Evolutionary conservation across 148 eudicot genomes (phyloP), one percentile per base, ranked within the genome.

Genomic region (Limonium bicolor): DNA sequence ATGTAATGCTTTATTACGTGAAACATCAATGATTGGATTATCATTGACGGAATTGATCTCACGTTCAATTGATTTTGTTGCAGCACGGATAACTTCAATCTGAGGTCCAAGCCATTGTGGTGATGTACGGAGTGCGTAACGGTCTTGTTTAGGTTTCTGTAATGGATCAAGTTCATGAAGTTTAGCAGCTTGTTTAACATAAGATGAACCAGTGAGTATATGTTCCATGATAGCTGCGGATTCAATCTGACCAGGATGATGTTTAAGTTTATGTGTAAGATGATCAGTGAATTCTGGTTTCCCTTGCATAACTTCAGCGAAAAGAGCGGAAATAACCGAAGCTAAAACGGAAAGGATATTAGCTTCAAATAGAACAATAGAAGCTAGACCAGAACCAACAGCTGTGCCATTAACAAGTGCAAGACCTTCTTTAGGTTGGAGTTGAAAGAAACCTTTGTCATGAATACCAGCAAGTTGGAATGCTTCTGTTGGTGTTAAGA

Each of bases 31-130:
- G 50, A 67, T 21, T 0, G 72, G 67, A 25, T 67, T 67, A 50
- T 66, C 71, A 22, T 67, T 67, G 16, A 67, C 72, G 2, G 72
- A 67, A 36, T 67, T 67, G 24, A 68, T 68, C 59, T 68, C 73
- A 6, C 73, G 6, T 28, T 68, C 73, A 6, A 68, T 58, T 33
- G 47, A 28, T 25, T 58, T 62, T 7, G 73, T 68, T 0, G 73
- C 28, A 8, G 57, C 26, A 39, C 73, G 51, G 38, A 68, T 68
- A 15, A 68, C 73, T 11, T 68, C 73, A 17, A 68, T 58, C 8
- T 51, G 64, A 1, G 73, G 73, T 20, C 73, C 73, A 20, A 68
- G 73, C 73, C 73, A 68, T 25, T 68, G 73, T 1, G 73, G 73
- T 1, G 73, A 67, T 0, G 72, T 67, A 2, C 60, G 46, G 26